Percentiles rank a stretch among this genome's conserved stretches.
phyloP scores from a whole-genome alignment of 352 stramenopile species.

The Globisporangium yorkense region DNA sequence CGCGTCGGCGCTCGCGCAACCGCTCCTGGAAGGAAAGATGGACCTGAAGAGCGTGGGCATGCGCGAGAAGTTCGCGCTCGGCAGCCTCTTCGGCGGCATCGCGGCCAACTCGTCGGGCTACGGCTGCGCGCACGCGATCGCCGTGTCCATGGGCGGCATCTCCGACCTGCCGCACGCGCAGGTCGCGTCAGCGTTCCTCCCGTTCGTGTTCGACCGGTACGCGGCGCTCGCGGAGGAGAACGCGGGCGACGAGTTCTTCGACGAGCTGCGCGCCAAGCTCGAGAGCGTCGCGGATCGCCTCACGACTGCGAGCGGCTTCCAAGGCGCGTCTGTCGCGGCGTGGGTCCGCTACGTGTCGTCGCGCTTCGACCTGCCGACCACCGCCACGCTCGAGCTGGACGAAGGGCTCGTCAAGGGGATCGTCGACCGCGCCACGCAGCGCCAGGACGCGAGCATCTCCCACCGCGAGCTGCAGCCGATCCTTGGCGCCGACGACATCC shows the following conservation, averaged over 20 bases:
- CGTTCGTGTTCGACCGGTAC: conserved; percentile 68
- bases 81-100: conserved; percentile 52
- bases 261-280: conserved; percentile 44
- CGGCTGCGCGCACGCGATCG: conserved; percentile 44
- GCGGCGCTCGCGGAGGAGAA: conserved; percentile 45
- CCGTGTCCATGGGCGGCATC: conserved; percentile 59
- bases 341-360: conserved; percentile 62
- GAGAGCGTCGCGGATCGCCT: conserved; percentile 41
- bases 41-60: conserved; percentile 50
- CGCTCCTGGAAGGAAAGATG: conserved; percentile 55
- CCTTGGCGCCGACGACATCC: conserved; percentile 60
- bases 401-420: conserved; percentile 42
- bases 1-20: conserved; percentile 38
- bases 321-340: conserved; percentile 33
- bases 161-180: conserved; percentile 63
- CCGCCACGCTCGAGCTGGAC: conserved; percentile 49
- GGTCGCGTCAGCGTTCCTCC: conserved; percentile 49
- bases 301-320: conserved; percentile 45
- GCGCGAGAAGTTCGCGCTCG: conserved; percentile 48
- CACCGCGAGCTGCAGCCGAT: conserved; percentile 24
- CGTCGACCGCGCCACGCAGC: conserved; percentile 45
- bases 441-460: conserved; percentile 42
- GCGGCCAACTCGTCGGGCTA: conserved; percentile 47
- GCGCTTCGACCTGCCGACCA: conserved; percentile 52
- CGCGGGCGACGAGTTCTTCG: conserved; percentile 60